Evolutionary conservation across 768 basidiomycete genomes (phyloP).

Genomic region (Podaxis pistillaris): DNA sequence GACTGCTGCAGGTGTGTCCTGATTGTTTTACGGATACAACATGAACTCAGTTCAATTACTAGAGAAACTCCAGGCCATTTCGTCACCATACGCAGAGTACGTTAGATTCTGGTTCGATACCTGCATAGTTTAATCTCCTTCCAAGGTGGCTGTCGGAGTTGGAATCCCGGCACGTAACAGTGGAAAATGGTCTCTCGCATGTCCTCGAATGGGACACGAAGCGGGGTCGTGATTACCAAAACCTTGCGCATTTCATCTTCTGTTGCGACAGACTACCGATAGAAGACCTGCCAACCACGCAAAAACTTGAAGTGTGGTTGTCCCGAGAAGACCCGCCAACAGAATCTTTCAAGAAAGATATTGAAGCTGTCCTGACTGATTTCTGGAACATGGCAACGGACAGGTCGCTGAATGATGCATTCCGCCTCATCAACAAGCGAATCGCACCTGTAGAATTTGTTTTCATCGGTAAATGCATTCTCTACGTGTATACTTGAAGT

Average conservation of each 20-base stretch:
- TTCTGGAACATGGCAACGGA: slow-evolving; percentile 54
- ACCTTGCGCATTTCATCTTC: slow-evolving; percentile 66
- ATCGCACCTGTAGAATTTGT: slow-evolving; percentile 78
- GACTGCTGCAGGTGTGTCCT: slow-evolving; percentile 60
- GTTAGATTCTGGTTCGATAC: slow-evolving; percentile 13
- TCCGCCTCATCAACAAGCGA: slow-evolving; percentile 52
- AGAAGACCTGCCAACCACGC: slow-evolving; percentile 49
- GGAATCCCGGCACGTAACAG: slow-evolving; percentile 53
- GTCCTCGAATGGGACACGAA: slow-evolving; percentile 62
- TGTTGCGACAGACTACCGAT: slow-evolving; percentile 58
- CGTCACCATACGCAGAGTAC: slow-evolving; percentile 62
- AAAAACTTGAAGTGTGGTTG: slow-evolving; percentile 58
- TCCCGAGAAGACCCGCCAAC: slow-evolving; percentile 39
- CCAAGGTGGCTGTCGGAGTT: slow-evolving; percentile 59
- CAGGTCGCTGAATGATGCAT: slow-evolving; percentile 39
- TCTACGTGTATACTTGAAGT: background rate
- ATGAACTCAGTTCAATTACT: slow-evolving; percentile 4
- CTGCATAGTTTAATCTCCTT: background rate
- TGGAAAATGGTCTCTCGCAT: slow-evolving; percentile 55
- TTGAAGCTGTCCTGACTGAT: slow-evolving; percentile 51
- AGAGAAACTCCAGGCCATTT: slow-evolving; percentile 82
- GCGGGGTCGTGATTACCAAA: slow-evolving; percentile 77
- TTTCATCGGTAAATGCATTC: slow-evolving; percentile 60
- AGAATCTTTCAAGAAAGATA: slow-evolving; percentile 47
- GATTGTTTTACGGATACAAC: background rate